Conservation (phyloP, 1,284 basidiomycete species). For the Moesziomyces globuligerus region DNA sequence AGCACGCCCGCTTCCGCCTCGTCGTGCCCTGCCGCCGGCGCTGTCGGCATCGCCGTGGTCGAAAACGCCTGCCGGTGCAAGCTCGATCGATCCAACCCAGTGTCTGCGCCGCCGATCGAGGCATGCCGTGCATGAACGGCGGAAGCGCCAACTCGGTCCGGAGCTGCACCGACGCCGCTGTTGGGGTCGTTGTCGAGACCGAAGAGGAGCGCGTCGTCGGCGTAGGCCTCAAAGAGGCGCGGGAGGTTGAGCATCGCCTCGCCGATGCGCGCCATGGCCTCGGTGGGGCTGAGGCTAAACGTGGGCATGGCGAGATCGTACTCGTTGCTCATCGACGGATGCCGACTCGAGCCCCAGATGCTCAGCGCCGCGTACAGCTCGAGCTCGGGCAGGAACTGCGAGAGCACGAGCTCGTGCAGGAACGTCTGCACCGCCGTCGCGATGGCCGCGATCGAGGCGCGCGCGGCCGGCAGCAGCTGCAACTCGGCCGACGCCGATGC, state of each 20-base stretch:
- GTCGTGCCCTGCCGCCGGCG: constrained; percentile 65
- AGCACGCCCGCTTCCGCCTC: constrained; percentile 70
- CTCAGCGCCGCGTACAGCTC: constrained; percentile 76
- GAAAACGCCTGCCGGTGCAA: constrained; percentile 39
- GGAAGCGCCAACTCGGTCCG: constrained; percentile 44
- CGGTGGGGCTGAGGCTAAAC: constrained; percentile 90
- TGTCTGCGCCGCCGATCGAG: constrained; percentile 8
- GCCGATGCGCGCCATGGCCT: constrained; percentile 85
- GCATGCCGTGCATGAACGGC: constrained; percentile 10
- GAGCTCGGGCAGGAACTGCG: constrained; percentile 83
- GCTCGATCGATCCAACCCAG: constrained; percentile 20
- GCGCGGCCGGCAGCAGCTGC: constrained; percentile 73
- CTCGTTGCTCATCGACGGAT: constrained; percentile 53
- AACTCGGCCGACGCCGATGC: constrained; percentile 2
- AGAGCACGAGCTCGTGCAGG: constrained; percentile 82
- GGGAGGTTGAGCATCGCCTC: constrained; percentile 94
- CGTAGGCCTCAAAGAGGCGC: constrained; percentile 91
- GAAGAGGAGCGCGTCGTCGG: constrained; percentile 84
- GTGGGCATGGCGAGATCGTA: constrained; percentile 85
- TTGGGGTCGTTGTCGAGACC: constrained; percentile 65
- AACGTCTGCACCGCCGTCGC: constrained; percentile 79
- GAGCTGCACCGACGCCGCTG: constrained; percentile 72
- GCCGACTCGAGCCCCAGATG: constrained; percentile 73
- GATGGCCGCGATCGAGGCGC: constrained; percentile 75
- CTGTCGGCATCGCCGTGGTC: constrained; percentile 65